A percentile compares a stretch with the other conserved stretches of the same genome.
These are phyloP conservation scores for Phytopythium chamaehyphon DNA, from an alignment of 352 stramenopile species.

Conservation along the genomic window DNA sequence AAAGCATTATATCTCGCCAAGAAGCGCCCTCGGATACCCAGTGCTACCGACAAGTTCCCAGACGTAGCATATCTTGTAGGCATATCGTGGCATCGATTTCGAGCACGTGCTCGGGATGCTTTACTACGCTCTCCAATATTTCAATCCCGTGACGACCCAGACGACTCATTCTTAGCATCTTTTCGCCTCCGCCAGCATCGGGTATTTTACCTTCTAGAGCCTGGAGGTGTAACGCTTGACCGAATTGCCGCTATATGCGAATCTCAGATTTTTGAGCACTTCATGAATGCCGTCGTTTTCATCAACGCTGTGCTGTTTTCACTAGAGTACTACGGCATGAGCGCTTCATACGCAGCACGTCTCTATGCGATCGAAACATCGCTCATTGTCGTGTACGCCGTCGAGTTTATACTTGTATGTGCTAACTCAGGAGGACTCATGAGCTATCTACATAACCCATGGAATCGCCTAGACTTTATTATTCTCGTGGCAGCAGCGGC, in stretches of 20 bases:
- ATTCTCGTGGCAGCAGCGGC: slow-evolving; percentile 58
- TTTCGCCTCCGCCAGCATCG: slow-evolving; percentile 56
- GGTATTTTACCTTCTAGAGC: slow-evolving; percentile 60
- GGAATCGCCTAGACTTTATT: slow-evolving; percentile 78
- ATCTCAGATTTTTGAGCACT: slow-evolving; percentile 61
- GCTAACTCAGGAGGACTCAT: slow-evolving; percentile 47
- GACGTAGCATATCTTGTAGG: slow-evolving; percentile 47
- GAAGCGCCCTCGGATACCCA: slow-evolving; percentile 48
- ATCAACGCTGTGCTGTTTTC: slow-evolving; percentile 71
- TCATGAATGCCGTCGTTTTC: slow-evolving; percentile 77
- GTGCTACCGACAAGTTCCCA: slow-evolving; percentile 49
- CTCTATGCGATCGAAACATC: slow-evolving; percentile 63
- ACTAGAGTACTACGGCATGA: slow-evolving; percentile 78
- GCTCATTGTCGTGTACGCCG: slow-evolving; percentile 66
- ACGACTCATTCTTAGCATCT: slow-evolving; percentile 55
- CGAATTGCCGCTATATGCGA: slow-evolving; percentile 44
- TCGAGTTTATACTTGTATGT: slow-evolving; percentile 64
- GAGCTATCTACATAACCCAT: slow-evolving; percentile 72
- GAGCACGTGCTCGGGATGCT: slow-evolving; percentile 18
- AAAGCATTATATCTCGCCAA: slow-evolving; percentile 45
- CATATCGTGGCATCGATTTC: slow-evolving; percentile 32
- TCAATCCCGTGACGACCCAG: slow-evolving; percentile 26
- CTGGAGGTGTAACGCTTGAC: slow-evolving; percentile 44
- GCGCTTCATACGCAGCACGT: slow-evolving; percentile 39
- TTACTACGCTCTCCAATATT: slow-evolving; percentile 55